These are phyloP conservation scores for Cyberlindnera mississippiensis DNA, from an alignment of 805 yeast genomes.

Conservation along the genomic window DNA sequence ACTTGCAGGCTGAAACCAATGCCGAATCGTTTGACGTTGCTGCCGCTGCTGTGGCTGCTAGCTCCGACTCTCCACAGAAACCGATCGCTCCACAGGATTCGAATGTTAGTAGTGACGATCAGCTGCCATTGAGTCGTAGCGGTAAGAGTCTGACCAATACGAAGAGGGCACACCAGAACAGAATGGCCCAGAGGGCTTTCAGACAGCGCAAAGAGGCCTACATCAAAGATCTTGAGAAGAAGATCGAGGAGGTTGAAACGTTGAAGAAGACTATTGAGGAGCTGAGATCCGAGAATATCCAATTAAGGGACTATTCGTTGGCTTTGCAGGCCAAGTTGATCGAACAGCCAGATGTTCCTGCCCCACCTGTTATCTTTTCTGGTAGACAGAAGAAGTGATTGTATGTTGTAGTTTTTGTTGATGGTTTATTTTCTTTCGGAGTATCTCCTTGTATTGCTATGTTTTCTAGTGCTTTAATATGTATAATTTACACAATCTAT, in stretches of 20 bases:
- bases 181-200: slow-evolving; percentile 90
- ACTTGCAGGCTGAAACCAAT: slow-evolving; percentile 9
- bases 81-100: not conserved
- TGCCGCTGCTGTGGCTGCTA: slow-evolving; percentile 35
- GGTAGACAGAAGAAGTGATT: not conserved
- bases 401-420: not conserved
- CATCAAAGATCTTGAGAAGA: slow-evolving; percentile 72
- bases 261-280: slow-evolving; percentile 61
- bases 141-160: slow-evolving; percentile 49
- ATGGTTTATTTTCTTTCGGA: too few species aligned
- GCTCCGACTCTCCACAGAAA: slow-evolving; percentile 11
- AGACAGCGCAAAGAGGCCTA: slow-evolving; percentile 79
- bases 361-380: not conserved
- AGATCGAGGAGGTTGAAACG: slow-evolving; percentile 59
- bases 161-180: slow-evolving; percentile 87
- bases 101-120: not conserved
- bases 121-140: slow-evolving; percentile 18
- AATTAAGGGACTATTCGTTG: slow-evolving; percentile 67
- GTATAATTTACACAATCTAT: too few species aligned
- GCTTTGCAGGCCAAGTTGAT: slow-evolving; percentile 66
- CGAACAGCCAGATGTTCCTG: slow-evolving; percentile 42
- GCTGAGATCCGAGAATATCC: slow-evolving; percentile 66
- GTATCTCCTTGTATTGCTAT: too few species aligned
- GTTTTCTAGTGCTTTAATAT: too few species aligned
- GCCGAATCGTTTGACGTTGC: slow-evolving; percentile 30